phyloP scores from a whole-genome alignment of 208 protist species.

The Wallacemonas sp. region DNA sequence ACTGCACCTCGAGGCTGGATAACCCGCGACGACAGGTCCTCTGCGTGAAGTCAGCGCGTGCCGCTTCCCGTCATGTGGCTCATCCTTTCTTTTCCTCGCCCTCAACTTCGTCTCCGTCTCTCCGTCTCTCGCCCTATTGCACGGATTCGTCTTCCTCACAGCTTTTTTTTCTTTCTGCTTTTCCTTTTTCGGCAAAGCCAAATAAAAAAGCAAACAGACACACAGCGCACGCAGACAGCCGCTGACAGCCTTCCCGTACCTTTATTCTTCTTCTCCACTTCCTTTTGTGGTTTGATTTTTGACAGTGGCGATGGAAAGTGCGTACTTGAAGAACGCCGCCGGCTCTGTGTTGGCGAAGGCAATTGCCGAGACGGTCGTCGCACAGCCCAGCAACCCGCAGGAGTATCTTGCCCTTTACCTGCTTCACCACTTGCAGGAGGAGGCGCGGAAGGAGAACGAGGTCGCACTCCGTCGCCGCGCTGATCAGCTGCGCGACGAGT shows the following conservation, averaged over 20 bases:
- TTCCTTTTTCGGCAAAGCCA: background rate
- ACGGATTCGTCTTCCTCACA: background rate
- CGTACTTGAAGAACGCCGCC: constrained; percentile 83
- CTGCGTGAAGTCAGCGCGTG: background rate
- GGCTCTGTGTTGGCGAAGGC: constrained; percentile 85
- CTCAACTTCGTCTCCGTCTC: too few species aligned
- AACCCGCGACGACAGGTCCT: too few species aligned
- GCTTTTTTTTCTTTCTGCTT: constrained; percentile 4
- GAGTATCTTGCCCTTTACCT: constrained; percentile 91
- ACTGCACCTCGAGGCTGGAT: too few species aligned
- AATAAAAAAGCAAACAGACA: too few species aligned
- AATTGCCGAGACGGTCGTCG: constrained; percentile 86
- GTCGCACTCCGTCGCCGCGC: constrained; percentile 30
- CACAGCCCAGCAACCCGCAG: constrained; percentile 85
- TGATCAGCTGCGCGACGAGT: constrained; percentile 49
- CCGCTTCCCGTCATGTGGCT: background rate
- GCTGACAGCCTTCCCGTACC: background rate
- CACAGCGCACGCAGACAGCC: too few species aligned
- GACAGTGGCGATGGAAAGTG: constrained; percentile 71
- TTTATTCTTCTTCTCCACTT: background rate
- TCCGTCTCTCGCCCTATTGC: background rate
- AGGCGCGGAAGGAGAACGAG: constrained; percentile 43
- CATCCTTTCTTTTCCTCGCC: background rate
- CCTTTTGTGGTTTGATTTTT: background rate
- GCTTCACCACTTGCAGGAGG: constrained; percentile 81